phyloP scores from a whole-genome alignment of 352 stramenopile species.

The Phytophthora meadii region DNA sequence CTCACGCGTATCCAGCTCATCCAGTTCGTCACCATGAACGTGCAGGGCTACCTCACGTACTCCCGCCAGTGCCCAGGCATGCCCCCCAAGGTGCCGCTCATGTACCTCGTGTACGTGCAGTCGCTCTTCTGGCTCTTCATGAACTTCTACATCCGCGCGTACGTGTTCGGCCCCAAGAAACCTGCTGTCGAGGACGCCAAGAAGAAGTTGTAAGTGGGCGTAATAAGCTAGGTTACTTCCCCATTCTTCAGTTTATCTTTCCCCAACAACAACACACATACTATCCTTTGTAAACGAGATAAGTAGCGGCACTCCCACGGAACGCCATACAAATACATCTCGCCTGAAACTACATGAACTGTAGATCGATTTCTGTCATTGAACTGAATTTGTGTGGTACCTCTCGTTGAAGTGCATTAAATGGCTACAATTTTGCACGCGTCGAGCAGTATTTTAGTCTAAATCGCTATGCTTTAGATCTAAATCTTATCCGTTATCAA shows the following conservation, averaged over 20 bases:
- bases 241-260: conserved; percentile 20
- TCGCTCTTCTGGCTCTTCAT: conserved; percentile 96
- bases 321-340: conserved; percentile 20
- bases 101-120: conserved; percentile 96
- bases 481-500: too few species aligned
- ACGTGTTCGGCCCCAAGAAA: conserved; percentile 68
- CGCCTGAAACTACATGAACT: conserved; percentile 15
- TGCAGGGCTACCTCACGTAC: conserved; percentile 65
- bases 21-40: conserved; percentile 90
- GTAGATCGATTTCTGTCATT: background rate
- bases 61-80: conserved; percentile 88
- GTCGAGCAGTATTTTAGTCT: too few species aligned
- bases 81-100: conserved; percentile 65
- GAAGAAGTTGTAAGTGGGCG: conserved; percentile 42
- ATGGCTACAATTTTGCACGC: too few species aligned
- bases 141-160: conserved; percentile 96
- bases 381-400: background rate
- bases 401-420: too few species aligned
- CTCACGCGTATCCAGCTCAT: conserved; percentile 95
- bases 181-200: conserved; percentile 34
- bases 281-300: conserved; percentile 27
- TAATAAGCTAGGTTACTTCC: conserved; percentile 18
- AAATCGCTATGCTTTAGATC: background rate
- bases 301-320: conserved; percentile 5
- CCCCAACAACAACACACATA: conserved; percentile 2